Evolutionary conservation across 108 stramenopile genomes (phyloP).

Genomic region (Skeletonema menzelii): DNA sequence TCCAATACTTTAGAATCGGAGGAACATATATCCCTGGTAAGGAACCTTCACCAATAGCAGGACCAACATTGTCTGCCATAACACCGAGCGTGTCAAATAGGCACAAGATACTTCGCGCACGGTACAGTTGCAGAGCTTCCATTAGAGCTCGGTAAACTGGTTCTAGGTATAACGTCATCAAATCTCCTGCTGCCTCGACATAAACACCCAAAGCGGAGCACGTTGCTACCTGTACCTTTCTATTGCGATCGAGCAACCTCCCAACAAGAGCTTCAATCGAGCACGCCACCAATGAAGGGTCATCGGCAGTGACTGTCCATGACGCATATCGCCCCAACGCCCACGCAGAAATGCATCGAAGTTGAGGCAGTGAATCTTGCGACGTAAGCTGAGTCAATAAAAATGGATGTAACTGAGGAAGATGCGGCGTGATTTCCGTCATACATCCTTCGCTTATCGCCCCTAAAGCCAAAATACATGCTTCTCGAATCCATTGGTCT

Average conservation of each 20-base stretch:
- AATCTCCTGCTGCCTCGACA: constrained; percentile 80
- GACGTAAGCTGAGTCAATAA: constrained; percentile 67
- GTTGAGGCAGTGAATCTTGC: constrained; percentile 69
- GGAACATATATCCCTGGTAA: constrained; percentile 79
- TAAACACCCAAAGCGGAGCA: constrained; percentile 84
- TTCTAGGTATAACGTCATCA: constrained; percentile 81
- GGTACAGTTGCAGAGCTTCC: constrained; percentile 63
- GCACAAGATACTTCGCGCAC: constrained; percentile 78
- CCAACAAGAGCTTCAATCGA: constrained; percentile 75
- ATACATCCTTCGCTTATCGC: constrained; percentile 89
- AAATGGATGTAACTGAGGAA: constrained; percentile 81
- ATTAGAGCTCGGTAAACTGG: constrained; percentile 73
- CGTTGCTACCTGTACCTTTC: constrained; percentile 85
- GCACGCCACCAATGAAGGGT: constrained; percentile 67
- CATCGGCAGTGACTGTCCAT: constrained; percentile 71
- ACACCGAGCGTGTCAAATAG: constrained; percentile 86
- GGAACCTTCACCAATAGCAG: constrained; percentile 76
- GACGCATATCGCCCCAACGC: constrained; percentile 78
- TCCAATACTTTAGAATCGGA: constrained; percentile 67
- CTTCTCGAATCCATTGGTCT: constrained; percentile 85
- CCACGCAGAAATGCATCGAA: constrained; percentile 87
- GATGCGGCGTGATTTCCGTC: constrained; percentile 72
- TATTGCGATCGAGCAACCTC: constrained; percentile 70
- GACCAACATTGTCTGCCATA: constrained; percentile 83
- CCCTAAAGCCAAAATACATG: constrained; percentile 86